Base-by-base conservation (phyloP, 331 rosid genomes). In the Malus hybrid region DNA sequence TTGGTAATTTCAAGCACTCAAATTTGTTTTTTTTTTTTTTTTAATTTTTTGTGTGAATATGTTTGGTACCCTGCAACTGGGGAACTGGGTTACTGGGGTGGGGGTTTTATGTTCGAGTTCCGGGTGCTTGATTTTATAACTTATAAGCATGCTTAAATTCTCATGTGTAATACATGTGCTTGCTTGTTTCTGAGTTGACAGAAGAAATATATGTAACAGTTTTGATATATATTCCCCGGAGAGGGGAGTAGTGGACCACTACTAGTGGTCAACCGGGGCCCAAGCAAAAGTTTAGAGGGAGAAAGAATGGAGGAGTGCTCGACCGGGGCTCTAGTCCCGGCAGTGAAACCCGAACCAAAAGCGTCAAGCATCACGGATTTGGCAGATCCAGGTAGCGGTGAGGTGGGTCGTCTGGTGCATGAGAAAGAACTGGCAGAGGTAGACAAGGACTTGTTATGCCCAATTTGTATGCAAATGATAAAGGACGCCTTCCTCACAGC, bases 381-480 rank as follows among this genome's bases (percentile, higher is more conserved):
- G 34, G 64, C n/a, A 55, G 75, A 75, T 64, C 71, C 69, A 24
- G 67, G 15, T 19, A 61, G 82, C 53, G 67, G 75, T 22, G 60
- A n/a, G 15, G 64, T 64, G 10, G 78, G 69, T 48, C 71, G 62
- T 8, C 16, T 34, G 57, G 44, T 22, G 10, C 22, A 20, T 56
- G 83, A 32, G 58, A 68, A 53, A 24, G 75, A 18, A 32, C 65
- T 78, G 68, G 24, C 86, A n/a, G 92, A 92, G 71, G 83, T 82
- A 68, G 99, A 95, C 70, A 95, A 86, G 77, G 99, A 95, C 63
- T 89, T 90, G 70, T 80, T 95, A 1, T 95, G 99, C 52, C 99
- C 99, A 82, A 95, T 95, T 87, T 95, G 99, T 78, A 95, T 95
- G 97, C 99, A 95, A 89, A 84, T 88, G 65, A 86, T 95, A 46